These are phyloP conservation scores for Ottelia alismoides DNA, from an alignment of 106 monocot species.

Conservation along the genomic window DNA sequence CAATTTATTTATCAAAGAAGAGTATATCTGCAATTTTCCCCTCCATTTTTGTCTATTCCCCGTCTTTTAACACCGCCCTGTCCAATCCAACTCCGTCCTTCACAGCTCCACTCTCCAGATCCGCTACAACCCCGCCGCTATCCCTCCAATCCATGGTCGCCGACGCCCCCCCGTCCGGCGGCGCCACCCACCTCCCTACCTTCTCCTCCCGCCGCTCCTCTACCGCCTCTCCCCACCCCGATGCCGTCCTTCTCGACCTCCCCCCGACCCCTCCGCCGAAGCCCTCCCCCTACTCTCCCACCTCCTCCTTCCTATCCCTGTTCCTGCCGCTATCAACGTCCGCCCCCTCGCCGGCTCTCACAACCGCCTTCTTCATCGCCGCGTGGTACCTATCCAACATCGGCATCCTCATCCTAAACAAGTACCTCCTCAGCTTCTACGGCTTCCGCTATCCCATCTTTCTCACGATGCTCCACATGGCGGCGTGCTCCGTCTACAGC, in stretches of 20 bases:
- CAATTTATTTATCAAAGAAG: too few relatives aligned
- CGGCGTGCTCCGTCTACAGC: constrained; percentile 18
- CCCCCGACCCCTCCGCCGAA: constrained; percentile 8
- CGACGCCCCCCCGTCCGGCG: too few relatives aligned
- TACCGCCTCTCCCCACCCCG: too few relatives aligned
- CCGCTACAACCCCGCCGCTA: too few relatives aligned
- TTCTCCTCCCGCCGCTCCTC: too few relatives aligned
- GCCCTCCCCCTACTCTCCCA: not conserved
- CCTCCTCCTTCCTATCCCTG: constrained; percentile 11
- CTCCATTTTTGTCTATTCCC: too few relatives aligned
- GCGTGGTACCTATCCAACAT: constrained; percentile 27
- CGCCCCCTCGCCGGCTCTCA: constrained; percentile 1
- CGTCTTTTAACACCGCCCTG: too few relatives aligned
- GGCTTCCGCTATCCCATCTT: constrained; percentile 24
- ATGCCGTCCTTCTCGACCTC: constrained; percentile 21
- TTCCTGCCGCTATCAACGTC: not conserved
- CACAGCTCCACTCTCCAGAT: too few relatives aligned
- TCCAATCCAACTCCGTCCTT: too few relatives aligned
- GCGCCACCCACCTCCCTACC: too few relatives aligned
- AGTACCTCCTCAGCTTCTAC: constrained; percentile 27
- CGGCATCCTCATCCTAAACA: constrained; percentile 21
- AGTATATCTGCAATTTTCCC: too few relatives aligned
- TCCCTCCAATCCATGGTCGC: too few relatives aligned
- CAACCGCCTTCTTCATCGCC: constrained; percentile 18
- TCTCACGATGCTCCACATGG: constrained; percentile 27